Conservation (phyloP, 2,329 filamentous ascomycete species). For the Stagonosporopsis chrysanthemi region DNA sequence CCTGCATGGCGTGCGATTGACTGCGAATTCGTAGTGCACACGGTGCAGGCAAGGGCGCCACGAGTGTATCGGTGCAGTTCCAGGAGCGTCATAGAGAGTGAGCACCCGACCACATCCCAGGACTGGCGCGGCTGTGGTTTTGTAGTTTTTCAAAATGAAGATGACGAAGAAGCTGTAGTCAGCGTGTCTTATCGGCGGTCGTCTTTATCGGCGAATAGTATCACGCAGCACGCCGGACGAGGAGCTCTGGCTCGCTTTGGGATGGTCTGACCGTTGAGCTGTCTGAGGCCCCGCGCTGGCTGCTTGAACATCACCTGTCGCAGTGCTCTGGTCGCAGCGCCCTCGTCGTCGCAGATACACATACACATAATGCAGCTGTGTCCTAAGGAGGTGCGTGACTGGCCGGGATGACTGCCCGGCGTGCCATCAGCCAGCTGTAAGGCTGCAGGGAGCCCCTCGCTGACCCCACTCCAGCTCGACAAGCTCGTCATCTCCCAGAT, state of each 20-base stretch:
- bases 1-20: constrained; percentile 4
- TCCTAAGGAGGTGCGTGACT: constrained; percentile 46
- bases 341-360: no score
- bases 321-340: not conserved
- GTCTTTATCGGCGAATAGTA: constrained; percentile 11
- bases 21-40: not conserved
- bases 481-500: constrained; percentile 94
- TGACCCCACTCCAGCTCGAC: constrained; percentile 72
- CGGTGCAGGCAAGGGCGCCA: not conserved
- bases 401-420: constrained; percentile 1
- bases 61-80: not conserved
- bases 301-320: constrained; percentile 5
- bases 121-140: not conserved
- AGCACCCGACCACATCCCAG: not conserved
- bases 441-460: constrained; percentile 21
- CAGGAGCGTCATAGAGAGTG: not conserved
- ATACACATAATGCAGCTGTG: constrained; percentile 46
- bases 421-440: not conserved
- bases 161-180: constrained; percentile 12
- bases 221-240: not conserved
- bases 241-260: constrained; percentile 9
- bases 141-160: not conserved
- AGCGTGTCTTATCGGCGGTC: constrained; percentile 5
- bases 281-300: not conserved
- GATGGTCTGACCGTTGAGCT: constrained; percentile 1